Evolutionary conservation across 2,329 filamentous ascomycete genomes (phyloP).

Genomic region (Hymenoscyphus albidus): DNA sequence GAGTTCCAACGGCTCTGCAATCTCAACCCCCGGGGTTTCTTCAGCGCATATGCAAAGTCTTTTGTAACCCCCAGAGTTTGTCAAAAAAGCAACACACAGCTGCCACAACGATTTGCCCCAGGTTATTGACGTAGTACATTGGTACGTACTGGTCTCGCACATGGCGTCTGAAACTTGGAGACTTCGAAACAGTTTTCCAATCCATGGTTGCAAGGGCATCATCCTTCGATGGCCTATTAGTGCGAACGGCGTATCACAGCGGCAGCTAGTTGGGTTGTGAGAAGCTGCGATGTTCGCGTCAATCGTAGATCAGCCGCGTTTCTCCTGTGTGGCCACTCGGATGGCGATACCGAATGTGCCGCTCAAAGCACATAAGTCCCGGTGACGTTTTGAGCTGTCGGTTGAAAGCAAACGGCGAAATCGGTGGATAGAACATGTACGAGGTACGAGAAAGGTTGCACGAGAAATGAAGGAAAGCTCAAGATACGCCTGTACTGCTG

Average conservation of each 20-base stretch:
- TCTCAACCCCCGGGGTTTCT: slow-evolving; percentile 6
- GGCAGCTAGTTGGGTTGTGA: background rate
- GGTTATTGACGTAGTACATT: slow-evolving; percentile 7
- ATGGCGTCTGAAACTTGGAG: slow-evolving; percentile 6
- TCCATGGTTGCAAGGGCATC: slow-evolving; percentile 6
- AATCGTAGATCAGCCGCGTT: background rate
- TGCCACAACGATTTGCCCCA: background rate
- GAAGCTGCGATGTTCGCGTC: background rate
- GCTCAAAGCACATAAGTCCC: background rate
- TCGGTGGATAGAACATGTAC: background rate
- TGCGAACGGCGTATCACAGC: background rate
- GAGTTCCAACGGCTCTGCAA: slow-evolving; percentile 7
- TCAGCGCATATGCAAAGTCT: slow-evolving; percentile 7
- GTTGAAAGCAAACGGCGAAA: background rate
- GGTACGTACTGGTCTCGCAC: background rate
- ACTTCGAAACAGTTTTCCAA: slow-evolving; percentile 8
- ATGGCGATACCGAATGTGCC: background rate
- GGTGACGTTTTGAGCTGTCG: background rate
- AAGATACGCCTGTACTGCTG: background rate
- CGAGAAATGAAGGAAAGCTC: background rate
- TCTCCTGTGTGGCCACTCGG: background rate
- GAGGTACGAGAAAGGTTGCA: background rate
- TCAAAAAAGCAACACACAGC: background rate
- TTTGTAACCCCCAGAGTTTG: background rate
- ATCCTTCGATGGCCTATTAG: background rate